Conservation (phyloP, 192 early-diverging fungal genomes). For the Backusella sp. region DNA sequence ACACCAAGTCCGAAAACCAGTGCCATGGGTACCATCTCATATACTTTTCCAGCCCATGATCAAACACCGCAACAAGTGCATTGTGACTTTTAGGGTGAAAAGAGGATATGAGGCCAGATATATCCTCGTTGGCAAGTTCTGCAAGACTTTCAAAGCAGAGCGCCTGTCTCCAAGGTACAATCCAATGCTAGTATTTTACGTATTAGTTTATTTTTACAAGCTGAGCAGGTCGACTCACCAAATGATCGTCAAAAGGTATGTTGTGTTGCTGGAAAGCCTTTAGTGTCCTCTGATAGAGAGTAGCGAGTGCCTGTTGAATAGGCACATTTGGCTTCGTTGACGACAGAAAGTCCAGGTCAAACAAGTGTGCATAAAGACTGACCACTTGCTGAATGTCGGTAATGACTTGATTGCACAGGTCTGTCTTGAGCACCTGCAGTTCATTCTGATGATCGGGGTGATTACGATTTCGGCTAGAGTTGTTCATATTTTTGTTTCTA, state of each 20-base stretch:
- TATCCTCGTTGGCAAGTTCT: slow-evolving; percentile 9
- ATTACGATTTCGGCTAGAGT: slow-evolving; percentile 4
- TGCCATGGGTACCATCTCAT: slow-evolving; percentile 33
- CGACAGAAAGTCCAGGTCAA: slow-evolving; percentile 14
- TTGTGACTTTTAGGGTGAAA: slow-evolving; percentile 24
- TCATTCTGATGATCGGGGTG: slow-evolving; percentile 24
- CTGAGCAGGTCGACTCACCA: slow-evolving; percentile 13
- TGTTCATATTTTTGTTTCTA: not conserved
- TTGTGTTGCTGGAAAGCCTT: slow-evolving; percentile 11
- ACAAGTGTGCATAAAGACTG: slow-evolving; percentile 12
- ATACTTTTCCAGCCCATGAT: slow-evolving; percentile 26
- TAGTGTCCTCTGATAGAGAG: slow-evolving; percentile 22
- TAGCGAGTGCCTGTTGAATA: not conserved
- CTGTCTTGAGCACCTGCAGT: slow-evolving; percentile 23
- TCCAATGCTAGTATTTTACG: slow-evolving; percentile 23
- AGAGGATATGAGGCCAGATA: slow-evolving; percentile 8
- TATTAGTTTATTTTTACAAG: not conserved
- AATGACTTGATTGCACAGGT: slow-evolving; percentile 21
- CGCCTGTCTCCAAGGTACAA: slow-evolving; percentile 32
- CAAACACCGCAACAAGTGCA: slow-evolving; percentile 14
- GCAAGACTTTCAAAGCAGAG: slow-evolving; percentile 23
- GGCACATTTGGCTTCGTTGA: not conserved
- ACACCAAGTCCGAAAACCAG: slow-evolving; percentile 29
- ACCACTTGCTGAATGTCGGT: slow-evolving; percentile 21
- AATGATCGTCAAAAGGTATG: slow-evolving; percentile 29